Conservation (phyloP, 495 filamentous ascomycete genomes). For the Massariosphaeria phaeospora region DNA sequence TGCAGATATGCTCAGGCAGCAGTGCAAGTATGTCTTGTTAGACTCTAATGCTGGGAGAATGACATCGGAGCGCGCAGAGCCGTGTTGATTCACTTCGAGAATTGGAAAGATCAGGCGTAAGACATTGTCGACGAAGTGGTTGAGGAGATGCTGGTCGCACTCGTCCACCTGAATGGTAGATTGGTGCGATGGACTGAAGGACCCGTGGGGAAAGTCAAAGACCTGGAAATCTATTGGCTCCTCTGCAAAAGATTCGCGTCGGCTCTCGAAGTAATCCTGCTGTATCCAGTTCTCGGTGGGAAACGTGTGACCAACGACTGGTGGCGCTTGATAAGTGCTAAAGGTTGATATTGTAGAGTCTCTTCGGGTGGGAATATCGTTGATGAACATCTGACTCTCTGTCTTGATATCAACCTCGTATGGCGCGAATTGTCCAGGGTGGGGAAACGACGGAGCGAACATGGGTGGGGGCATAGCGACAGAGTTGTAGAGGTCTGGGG, state of each 20-base stretch:
- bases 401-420: conserved; percentile 97
- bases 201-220: conserved; percentile 66
- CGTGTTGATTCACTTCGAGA: conserved; percentile 79
- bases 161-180: conserved; percentile 82
- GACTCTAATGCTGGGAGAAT: conserved; percentile 79
- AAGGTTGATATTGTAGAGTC: conserved; percentile 85
- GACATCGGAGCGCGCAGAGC: conserved; percentile 68
- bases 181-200: conserved; percentile 52
- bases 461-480: conserved; percentile 41
- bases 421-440: conserved; percentile 55
- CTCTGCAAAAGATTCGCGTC: conserved; percentile 58
- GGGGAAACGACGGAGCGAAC: conserved; percentile 38
- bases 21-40: conserved; percentile 92
- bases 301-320: conserved; percentile 57
- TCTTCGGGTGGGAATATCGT: conserved; percentile 75
- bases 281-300: conserved; percentile 66
- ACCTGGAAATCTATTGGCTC: conserved; percentile 67
- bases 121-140: conserved; percentile 89
- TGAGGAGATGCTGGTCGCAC: conserved; percentile 75
- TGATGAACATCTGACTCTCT: conserved; percentile 88
- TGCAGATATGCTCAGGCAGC: conserved; percentile 92
- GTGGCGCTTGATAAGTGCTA: conserved; percentile 76
- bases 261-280: conserved; percentile 62
- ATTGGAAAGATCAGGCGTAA: conserved; percentile 86
- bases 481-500: conserved; percentile 37